These are phyloP conservation scores for Lecanicillium sp. DNA, from an alignment of 2,329 filamentous ascomycete species.

Conservation along the genomic window DNA sequence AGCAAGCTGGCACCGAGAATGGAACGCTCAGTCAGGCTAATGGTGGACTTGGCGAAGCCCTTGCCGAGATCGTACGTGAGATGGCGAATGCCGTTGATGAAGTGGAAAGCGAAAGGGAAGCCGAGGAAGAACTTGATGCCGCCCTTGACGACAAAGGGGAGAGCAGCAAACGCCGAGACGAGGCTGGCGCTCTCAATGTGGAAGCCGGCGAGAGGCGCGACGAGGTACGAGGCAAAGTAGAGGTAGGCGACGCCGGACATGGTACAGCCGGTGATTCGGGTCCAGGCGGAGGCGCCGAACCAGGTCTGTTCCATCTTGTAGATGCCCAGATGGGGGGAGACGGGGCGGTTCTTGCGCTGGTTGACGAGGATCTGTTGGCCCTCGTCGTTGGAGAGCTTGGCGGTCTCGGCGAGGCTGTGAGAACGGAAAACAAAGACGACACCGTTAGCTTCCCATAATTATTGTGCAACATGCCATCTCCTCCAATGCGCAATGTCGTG, in stretches of 20 bases:
- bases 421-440: too few species aligned
- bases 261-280: slow-evolving; percentile 74
- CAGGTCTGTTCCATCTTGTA: slow-evolving; percentile 84
- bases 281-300: slow-evolving; percentile 63
- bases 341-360: slow-evolving; percentile 74
- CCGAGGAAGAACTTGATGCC: slow-evolving; percentile 46
- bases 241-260: slow-evolving; percentile 70
- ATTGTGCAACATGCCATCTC: too few species aligned
- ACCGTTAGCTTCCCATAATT: too few species aligned
- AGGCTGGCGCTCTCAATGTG: slow-evolving; percentile 53
- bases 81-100: slow-evolving; percentile 48
- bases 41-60: slow-evolving; percentile 41
- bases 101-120: slow-evolving; percentile 55
- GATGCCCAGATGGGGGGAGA: slow-evolving; percentile 78
- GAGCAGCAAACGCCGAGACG: slow-evolving; percentile 50
- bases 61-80: slow-evolving; percentile 43
- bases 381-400: slow-evolving; percentile 46
- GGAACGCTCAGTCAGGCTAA: slow-evolving; percentile 37
- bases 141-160: slow-evolving; percentile 54
- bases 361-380: slow-evolving; percentile 61
- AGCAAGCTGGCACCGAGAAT: slow-evolving; percentile 41
- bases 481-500: neutral
- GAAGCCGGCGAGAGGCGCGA: slow-evolving; percentile 63
- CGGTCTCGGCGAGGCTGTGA: slow-evolving; percentile 46
- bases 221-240: slow-evolving; percentile 75